Evolutionary conservation across 345 rosid genomes (phyloP), one percentile per base, ranked within the genome.

Genomic region (Punica granatum): DNA sequence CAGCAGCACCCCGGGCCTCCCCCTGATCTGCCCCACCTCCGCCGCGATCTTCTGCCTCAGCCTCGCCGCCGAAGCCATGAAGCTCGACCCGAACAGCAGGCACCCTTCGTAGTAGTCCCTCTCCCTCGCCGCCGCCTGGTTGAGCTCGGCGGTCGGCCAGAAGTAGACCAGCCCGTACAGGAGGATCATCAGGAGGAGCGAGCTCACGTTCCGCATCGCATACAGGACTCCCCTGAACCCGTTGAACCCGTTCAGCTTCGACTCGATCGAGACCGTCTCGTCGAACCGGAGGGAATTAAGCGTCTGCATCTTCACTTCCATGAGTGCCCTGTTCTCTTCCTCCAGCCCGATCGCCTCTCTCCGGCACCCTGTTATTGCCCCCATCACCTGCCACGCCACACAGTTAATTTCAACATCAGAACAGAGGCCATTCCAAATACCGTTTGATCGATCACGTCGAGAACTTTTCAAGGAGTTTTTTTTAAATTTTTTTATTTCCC

Each of bases 171-270:
- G 62, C 4, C 97, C 97, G 58, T 80, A 82, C 56, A 89, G 76
- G 53, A 93, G 71, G 72, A 94, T 81, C 84, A 77, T 75, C 4
- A 94, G 79, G 6, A 94, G 86, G 39, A 88, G 39, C 3, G 99
- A 87, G 78, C 90, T 90, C 18, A 90, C 91, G 67, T 83, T 90
- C 79, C 88, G 86, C 92, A 86, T 87, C 63, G 91, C 92, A 65
- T 89, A 86, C 25, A 90, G 71, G 6, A 94, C 99, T 28, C 97
- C 99, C 21, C 90, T 63, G 68, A 94, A 94, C 2, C 99, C 99
- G 37, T 83, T 90, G 81, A 94, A 94, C 0, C 96, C 97, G 37
- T 94, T 90, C 51, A 90, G 86, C 78, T 83, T 91, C 6, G 97
- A 91, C 63, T 90, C 90, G 19, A 81, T 80, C 59, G 83, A 81